Base-by-base conservation (phyloP, 225 moss, liverwort and hornwort genomes). In the Climacium dendroides region DNA sequence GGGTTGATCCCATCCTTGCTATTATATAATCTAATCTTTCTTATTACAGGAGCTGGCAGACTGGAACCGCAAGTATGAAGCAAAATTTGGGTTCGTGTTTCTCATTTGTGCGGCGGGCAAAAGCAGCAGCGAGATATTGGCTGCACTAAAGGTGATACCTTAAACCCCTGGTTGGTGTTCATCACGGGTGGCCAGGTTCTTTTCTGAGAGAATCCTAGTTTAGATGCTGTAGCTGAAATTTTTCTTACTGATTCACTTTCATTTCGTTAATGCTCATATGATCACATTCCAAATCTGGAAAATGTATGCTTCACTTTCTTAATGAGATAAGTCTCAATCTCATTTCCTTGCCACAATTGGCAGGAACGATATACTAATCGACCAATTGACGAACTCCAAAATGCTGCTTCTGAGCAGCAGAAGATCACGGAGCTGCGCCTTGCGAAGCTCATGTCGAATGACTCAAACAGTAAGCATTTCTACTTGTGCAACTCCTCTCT, bases 51-150 rank as follows among this genome's bases (percentile, higher is more conserved):
- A 99, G 77, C 88, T 99, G 91, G 97, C 95, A 39, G 94, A 94
- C 60, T 97, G 97, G 98, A 99, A 97, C 86, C 92, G 92, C 66
- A 86, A 95, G 82, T 99, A 96, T 43, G 98, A 99, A 92, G 90
- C 84, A 23, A 99, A 95, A 79, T 99, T 99, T 81, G 97, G 97
- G 85, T 94, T 93, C 66, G 95, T 99, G 78, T 99, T 99, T 85
- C 95, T 99, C 37, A 96, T 99, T 47, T 99, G 95, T 89, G 98
- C 98, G 72, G 91, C 95, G 43, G 98, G 97, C 67, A 97, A 99
- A 89, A 93, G 93, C 89, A 94, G 96, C 87, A 84, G 90, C 81
- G 97, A 99, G 74, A 96, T 99, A 43, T 87, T 97, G 90, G 90
- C 91, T 62, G 89, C 93, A 52, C 79, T 99, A 23, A 99, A 97